Evolutionary conservation across 2,329 filamentous ascomycete species (phyloP).

Genomic region (Chaetothyriales sp.): DNA sequence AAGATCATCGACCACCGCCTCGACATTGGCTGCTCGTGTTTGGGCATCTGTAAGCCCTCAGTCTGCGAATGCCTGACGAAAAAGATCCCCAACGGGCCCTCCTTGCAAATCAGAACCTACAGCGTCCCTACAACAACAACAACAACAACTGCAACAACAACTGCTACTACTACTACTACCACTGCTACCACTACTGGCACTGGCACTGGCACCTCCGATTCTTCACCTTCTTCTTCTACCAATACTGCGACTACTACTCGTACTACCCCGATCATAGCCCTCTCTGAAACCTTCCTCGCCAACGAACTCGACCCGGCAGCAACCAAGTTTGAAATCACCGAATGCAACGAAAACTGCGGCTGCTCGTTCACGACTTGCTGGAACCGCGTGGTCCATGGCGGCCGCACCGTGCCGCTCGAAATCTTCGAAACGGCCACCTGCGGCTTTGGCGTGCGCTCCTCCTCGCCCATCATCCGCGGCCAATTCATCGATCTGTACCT

Average conservation of each 20-base stretch:
- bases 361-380: constrained; percentile 25
- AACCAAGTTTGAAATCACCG: constrained; percentile 23
- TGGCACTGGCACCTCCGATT: too few species aligned
- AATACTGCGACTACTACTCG: not conserved
- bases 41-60: constrained; percentile 3
- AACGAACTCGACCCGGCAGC: constrained; percentile 3
- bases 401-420: constrained; percentile 27
- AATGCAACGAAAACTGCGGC: constrained; percentile 28
- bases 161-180: too few species aligned
- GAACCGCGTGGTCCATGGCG: constrained; percentile 31
- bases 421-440: constrained; percentile 30
- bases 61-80: constrained; percentile 11
- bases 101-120: not conserved
- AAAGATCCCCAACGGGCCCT: constrained; percentile 1
- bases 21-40: constrained; percentile 11
- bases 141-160: too few species aligned
- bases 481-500: constrained; percentile 35
- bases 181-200: too few species aligned
- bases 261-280: constrained; percentile 5
- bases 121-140: not conserved
- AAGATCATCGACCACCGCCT: constrained; percentile 4
- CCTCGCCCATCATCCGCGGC: constrained; percentile 25
- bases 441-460: constrained; percentile 32
- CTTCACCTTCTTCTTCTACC: not conserved
- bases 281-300: constrained; percentile 12